Evolutionary conservation across 257 asterid genomes (phyloP), one percentile per base, ranked within the genome.

Genomic region (Cruciata laevipes): DNA sequence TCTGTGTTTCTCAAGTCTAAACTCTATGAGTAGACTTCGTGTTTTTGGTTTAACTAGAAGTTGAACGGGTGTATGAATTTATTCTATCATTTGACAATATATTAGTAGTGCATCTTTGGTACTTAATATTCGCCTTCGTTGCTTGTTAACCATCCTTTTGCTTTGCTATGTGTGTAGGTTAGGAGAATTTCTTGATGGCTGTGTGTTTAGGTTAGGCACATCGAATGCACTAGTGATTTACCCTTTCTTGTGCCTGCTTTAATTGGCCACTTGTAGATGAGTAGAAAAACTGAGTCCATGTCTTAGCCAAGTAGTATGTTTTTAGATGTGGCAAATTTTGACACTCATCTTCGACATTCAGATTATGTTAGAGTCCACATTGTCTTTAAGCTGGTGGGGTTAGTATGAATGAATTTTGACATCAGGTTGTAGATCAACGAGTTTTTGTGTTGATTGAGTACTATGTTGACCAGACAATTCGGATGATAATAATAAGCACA

Each of bases 1-100:
- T 61, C 49, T 71, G 56, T 70, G 40, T 74, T 69, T 3, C 51
- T 16, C 21, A 17, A 37, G 20, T 40, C 33, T 63, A 33, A 47
- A 33, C 20, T 21, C 58, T 24, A 49, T 70, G 73, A 70, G 20
- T 38, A 66, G 7, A 40, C 24, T 65, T 65, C 25, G 5, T 47
- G 55, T 47, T 53, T 21, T 52, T 53, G 60, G 8, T 49, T 61
- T 75, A 13, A 42, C 53, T 74, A 21, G 59, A 24, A 18, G 27
- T 6, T 47, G 60, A 27, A 51, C 61, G 9, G 1, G 64, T 40
- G 44, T 21, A 61, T 3, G 6, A 32, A 12, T 49, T 30, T 20
- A 42, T 47, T 67, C 56, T 20, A 11, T 33, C 21, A 7, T 13
- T 11, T 6, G 40, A 44, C 56, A 6, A n/a, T 44, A 16, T 65